Conservation (phyloP, 768 basidiomycete genomes). For the Mycena filopes region DNA sequence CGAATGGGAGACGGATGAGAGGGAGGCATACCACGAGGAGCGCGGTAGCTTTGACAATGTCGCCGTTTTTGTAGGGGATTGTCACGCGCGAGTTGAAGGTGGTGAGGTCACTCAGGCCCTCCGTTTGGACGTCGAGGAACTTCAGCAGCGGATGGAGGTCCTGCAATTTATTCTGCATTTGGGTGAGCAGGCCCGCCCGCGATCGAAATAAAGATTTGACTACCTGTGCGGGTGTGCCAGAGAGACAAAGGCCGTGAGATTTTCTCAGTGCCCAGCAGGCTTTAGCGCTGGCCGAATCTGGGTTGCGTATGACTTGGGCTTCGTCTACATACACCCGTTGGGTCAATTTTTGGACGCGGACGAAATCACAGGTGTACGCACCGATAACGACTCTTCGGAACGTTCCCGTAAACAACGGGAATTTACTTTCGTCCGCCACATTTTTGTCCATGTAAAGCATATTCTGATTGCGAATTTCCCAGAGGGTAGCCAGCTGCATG, state of each 20-base stretch:
- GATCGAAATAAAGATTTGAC: not conserved
- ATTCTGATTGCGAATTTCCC: slow-evolving; percentile 9
- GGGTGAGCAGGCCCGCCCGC: not conserved
- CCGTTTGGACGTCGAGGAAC: slow-evolving; percentile 2
- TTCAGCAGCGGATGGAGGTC: slow-evolving; percentile 9
- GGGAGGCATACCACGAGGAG: slow-evolving; percentile 8
- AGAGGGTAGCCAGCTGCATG: not conserved
- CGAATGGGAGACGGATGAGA: not conserved
- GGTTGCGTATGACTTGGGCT: slow-evolving; percentile 17
- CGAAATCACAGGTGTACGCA: not conserved
- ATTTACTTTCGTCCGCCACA: not conserved
- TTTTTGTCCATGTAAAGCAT: not conserved
- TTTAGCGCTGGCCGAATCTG: slow-evolving; percentile 13
- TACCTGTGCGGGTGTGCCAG: slow-evolving; percentile 21
- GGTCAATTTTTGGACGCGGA: not conserved
- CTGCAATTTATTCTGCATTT: slow-evolving; percentile 3
- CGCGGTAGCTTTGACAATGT: slow-evolving; percentile 3
- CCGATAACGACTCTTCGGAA: slow-evolving; percentile 13
- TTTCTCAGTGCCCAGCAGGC: slow-evolving; percentile 22
- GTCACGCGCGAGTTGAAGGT: slow-evolving; percentile 8
- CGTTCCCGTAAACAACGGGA: not conserved
- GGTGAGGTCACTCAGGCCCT: slow-evolving; percentile 9
- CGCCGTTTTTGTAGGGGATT: slow-evolving; percentile 2
- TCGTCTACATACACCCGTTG: not conserved
- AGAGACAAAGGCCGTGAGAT: slow-evolving; percentile 8